These are phyloP conservation scores for Auricularia auricula-judae DNA, from an alignment of 768 basidiomycete species.

Conservation along the genomic window DNA sequence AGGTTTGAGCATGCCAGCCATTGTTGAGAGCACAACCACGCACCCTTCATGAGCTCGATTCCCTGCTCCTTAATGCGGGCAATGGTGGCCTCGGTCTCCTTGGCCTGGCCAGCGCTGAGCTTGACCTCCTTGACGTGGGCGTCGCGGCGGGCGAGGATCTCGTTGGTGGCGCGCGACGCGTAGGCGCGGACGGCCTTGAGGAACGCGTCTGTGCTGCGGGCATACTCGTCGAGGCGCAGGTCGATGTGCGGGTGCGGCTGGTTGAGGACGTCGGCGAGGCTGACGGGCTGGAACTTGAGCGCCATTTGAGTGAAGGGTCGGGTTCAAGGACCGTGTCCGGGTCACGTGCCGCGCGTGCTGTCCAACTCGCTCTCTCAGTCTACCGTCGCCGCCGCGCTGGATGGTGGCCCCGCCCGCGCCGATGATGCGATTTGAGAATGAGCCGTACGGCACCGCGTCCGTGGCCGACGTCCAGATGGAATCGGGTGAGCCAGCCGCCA, in stretches of 20 bases:
- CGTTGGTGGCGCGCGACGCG: slow-evolving; percentile 57
- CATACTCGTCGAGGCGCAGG: slow-evolving; percentile 47
- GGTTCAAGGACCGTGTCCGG: background rate
- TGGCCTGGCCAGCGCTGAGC: slow-evolving; percentile 46
- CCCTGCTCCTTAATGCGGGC: slow-evolving; percentile 68
- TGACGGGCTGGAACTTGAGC: slow-evolving; percentile 1
- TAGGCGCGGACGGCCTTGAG: slow-evolving; percentile 61
- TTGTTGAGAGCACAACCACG: slow-evolving; percentile 14
- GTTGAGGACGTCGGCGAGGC: slow-evolving; percentile 13
- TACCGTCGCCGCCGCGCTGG: background rate
- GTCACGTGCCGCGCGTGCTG: background rate
- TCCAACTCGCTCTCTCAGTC: background rate
- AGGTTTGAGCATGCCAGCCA: background rate
- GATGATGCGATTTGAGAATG: background rate
- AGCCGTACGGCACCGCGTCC: background rate
- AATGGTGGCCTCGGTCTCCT: slow-evolving; percentile 56
- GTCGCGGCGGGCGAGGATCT: slow-evolving; percentile 56
- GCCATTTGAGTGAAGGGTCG: background rate
- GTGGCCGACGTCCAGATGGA: background rate
- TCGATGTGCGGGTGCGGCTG: slow-evolving; percentile 52
- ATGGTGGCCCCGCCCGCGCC: background rate
- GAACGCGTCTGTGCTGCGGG: slow-evolving; percentile 59
- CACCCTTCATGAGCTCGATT: slow-evolving; percentile 68
- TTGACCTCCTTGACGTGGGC: slow-evolving; percentile 54
- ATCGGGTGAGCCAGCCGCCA: background rate